Evolutionary conservation across 176 grass and related monocot species (phyloP).

Genomic region (Aegilops umbellulata): DNA sequence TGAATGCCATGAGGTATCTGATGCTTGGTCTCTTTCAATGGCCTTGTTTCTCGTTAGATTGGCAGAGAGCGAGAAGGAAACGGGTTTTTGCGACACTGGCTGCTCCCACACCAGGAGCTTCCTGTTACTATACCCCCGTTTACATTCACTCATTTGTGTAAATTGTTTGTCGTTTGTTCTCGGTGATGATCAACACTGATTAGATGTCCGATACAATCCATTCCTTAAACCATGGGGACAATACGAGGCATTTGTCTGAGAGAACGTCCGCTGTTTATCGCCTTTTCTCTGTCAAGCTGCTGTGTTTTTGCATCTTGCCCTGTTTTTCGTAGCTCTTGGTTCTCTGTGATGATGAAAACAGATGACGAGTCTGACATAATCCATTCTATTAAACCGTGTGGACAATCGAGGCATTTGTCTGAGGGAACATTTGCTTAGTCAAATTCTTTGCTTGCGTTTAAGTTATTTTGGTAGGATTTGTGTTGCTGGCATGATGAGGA

Average conservation of each 20-base stretch:
- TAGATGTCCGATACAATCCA: not conserved
- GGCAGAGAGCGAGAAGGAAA: conserved; percentile 27
- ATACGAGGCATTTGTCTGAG: not conserved
- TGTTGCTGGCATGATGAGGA: not conserved
- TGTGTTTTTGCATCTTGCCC: no score
- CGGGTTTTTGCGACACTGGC: conserved; percentile 54
- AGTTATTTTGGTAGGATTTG: not conserved
- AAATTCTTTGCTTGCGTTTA: not conserved
- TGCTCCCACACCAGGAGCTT: conserved; percentile 33
- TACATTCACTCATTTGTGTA: not conserved
- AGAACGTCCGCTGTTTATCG: not conserved
- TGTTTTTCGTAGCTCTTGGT: not conserved
- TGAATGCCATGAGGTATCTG: conserved; percentile 54
- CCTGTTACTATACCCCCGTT: conserved; percentile 50
- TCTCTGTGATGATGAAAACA: not conserved
- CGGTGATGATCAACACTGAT: not conserved
- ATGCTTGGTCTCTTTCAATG: conserved; percentile 35
- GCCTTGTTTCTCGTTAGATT: conserved; percentile 45
- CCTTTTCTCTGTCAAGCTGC: no score
- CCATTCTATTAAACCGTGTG: not conserved
- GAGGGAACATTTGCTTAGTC: not conserved
- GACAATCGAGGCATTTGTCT: not conserved
- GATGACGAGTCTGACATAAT: not conserved
- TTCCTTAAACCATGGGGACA: not conserved
- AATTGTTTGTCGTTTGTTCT: not conserved